Evolutionary conservation across 2,329 filamentous ascomycete species (phyloP).

Genomic region (Ascochyta viciae-villosae): DNA sequence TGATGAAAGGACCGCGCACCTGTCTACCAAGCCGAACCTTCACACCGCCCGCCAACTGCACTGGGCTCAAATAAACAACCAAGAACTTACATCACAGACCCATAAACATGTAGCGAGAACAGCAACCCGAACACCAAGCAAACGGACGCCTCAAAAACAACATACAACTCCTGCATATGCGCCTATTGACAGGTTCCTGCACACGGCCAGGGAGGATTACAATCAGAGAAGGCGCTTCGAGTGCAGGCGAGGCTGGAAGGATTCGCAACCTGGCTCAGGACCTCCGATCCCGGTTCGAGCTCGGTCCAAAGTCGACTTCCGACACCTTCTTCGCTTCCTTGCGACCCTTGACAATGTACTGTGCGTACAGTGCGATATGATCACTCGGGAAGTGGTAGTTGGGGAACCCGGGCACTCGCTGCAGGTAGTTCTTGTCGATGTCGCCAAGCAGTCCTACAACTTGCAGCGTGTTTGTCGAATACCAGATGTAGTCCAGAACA

Average conservation of each 20-base stretch:
- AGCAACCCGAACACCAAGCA: slow-evolving; percentile 44
- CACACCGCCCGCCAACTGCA: slow-evolving; percentile 24
- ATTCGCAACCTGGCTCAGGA: slow-evolving; percentile 24
- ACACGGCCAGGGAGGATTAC: slow-evolving; percentile 22
- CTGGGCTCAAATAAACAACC: slow-evolving; percentile 31
- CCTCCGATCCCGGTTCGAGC: slow-evolving; percentile 39
- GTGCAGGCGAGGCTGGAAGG: slow-evolving; percentile 6
- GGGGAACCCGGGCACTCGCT: slow-evolving; percentile 87
- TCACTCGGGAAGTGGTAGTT: slow-evolving; percentile 95
- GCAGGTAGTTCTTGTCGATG: slow-evolving; percentile 83
- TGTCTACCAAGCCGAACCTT: slow-evolving; percentile 23
- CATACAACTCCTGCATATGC: slow-evolving; percentile 34
- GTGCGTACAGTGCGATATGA: slow-evolving; percentile 86
- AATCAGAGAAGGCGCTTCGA: slow-evolving; percentile 19
- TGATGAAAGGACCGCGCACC: slow-evolving; percentile 26
- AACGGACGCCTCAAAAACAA: slow-evolving; percentile 45
- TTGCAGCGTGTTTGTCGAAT: slow-evolving; percentile 87
- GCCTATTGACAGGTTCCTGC: slow-evolving; percentile 43
- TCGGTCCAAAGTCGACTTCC: slow-evolving; percentile 49
- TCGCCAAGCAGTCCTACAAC: slow-evolving; percentile 85
- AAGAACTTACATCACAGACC: slow-evolving; percentile 30
- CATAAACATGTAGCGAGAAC: slow-evolving; percentile 34
- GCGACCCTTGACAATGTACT: slow-evolving; percentile 86
- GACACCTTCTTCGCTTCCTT: slow-evolving; percentile 69
- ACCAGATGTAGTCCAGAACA: slow-evolving; percentile 98